phyloP scores from a whole-genome alignment of 371 early-diverging fungal genomes.

The Mortierella sp. region DNA sequence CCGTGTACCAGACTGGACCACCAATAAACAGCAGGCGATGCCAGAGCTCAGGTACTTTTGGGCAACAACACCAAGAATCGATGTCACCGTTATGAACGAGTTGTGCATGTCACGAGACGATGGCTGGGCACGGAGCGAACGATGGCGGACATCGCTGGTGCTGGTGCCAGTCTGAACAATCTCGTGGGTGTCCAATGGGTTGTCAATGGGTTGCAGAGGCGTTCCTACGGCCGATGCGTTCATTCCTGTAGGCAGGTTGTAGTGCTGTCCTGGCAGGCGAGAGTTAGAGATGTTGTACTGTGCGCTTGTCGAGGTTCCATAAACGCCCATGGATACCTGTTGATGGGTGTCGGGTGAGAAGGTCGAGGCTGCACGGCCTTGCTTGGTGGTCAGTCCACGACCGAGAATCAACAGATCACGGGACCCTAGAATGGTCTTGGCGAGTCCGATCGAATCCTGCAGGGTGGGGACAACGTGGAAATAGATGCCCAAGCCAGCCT shows the following conservation, averaged over 20 bases:
- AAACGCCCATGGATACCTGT: neutral
- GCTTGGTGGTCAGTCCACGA: slow-evolving; percentile 38
- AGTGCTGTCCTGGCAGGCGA: slow-evolving; percentile 18
- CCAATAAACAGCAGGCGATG: slow-evolving; percentile 26
- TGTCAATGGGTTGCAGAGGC: slow-evolving; percentile 15
- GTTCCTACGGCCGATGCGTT: slow-evolving; percentile 1
- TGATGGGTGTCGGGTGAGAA: neutral
- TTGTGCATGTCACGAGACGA: slow-evolving; percentile 37
- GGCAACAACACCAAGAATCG: slow-evolving; percentile 21
- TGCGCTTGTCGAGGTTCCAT: neutral
- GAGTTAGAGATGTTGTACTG: neutral
- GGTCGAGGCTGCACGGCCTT: slow-evolving; percentile 14
- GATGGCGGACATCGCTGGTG: slow-evolving; percentile 12
- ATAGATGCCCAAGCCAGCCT: slow-evolving; percentile 31
- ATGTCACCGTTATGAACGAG: slow-evolving; percentile 27
- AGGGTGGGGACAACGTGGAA: slow-evolving; percentile 38
- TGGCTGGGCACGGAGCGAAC: slow-evolving; percentile 19
- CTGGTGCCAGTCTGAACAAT: neutral
- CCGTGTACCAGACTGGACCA: slow-evolving; percentile 26
- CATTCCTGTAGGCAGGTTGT: slow-evolving; percentile 13
- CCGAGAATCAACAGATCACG: slow-evolving; percentile 47
- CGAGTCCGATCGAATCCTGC: slow-evolving; percentile 52
- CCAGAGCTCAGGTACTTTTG: slow-evolving; percentile 30
- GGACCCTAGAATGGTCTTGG: slow-evolving; percentile 31
- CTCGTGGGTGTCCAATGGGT: slow-evolving; percentile 5